Conservation (phyloP, 805 yeast species). For the Cyberlindnera saturnus region DNA sequence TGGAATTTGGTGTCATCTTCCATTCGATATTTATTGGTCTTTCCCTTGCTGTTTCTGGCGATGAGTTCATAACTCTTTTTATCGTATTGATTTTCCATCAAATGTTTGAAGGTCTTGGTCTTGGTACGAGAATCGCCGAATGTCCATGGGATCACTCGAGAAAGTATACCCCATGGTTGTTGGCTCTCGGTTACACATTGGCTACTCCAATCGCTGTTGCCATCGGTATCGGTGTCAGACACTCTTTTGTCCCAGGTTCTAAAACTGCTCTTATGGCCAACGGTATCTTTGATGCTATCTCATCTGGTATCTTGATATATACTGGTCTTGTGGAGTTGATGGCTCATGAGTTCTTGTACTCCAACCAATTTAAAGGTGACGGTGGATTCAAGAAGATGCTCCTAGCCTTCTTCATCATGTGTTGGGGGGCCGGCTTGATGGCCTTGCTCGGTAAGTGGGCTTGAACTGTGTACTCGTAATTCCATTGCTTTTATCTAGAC, state of each 20-base stretch:
- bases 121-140: constrained; percentile 70
- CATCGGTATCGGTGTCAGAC: constrained; percentile 71
- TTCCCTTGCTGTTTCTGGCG: constrained; percentile 71
- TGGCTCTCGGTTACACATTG: constrained; percentile 44
- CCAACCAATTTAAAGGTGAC: constrained; percentile 60
- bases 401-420: constrained; percentile 46
- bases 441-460: constrained; percentile 76
- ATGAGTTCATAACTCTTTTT: constrained; percentile 65
- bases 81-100: constrained; percentile 72
- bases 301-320: constrained; percentile 73
- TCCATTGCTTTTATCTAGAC: background rate
- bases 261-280: constrained; percentile 55
- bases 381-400: constrained; percentile 46
- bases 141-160: constrained; percentile 30
- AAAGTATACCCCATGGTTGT: constrained; percentile 51
- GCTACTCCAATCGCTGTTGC: constrained; percentile 74
- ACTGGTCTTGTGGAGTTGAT: constrained; percentile 73
- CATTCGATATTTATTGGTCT: constrained; percentile 82
- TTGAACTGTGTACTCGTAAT: constrained; percentile 17
- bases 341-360: constrained; percentile 68
- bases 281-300: constrained; percentile 70
- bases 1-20: constrained; percentile 77
- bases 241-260: constrained; percentile 52
- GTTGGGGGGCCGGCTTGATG: constrained; percentile 69
- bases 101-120: constrained; percentile 79